Evolutionary conservation across 352 stramenopile species (phyloP), one percentile per base, ranked within the genome.

Genomic region (Sclerospora graminicola): DNA sequence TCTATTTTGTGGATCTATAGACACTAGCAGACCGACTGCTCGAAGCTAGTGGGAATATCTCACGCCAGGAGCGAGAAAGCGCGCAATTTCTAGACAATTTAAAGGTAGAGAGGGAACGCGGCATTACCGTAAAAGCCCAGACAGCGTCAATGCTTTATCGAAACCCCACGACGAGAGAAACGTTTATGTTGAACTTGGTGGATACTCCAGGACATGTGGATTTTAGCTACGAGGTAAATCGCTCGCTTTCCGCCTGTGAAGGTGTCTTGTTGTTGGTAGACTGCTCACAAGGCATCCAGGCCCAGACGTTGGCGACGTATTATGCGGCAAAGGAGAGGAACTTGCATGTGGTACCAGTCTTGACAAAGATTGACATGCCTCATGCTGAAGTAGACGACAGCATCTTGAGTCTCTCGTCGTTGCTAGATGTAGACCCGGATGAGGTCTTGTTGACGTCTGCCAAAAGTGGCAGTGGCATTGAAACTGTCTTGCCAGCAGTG

Each of bases 51-150:
- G 84, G 87, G 41, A 95, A 93, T 63, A 94, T 95, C 55, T 88
- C 74, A 30, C 79, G 82, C 31, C 66, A 79, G 20, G 75, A 91
- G 35, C 75, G 83, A 20, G 82, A 92, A 19, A 87, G 74, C 32
- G 83, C 79, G 21, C 83, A 92, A 45, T 78, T 85, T 41, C 54
- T 92, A 15, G 95, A 98, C 66, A 98, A 88, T 31, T 75, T 99
- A 28, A 82, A 89, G 58, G 79, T 82, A 2, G 96, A 99, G 65
- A 66, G 90, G 26, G 92, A 99, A 63, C 88, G 96, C 20, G 96
- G 96, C 15, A 99, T 99, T 51, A 99, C 96, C 0, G 96, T 99
- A 13, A 99, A 99, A 67, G 95, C 95, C 5, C 92, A 97, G 41
- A 98, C 95, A 8, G 95, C 94, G 10, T 97, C 89, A 5, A 98